Evolutionary conservation across 75 land plant genomes (phyloP).

Genomic region (Adiantum capillusveneris): DNA sequence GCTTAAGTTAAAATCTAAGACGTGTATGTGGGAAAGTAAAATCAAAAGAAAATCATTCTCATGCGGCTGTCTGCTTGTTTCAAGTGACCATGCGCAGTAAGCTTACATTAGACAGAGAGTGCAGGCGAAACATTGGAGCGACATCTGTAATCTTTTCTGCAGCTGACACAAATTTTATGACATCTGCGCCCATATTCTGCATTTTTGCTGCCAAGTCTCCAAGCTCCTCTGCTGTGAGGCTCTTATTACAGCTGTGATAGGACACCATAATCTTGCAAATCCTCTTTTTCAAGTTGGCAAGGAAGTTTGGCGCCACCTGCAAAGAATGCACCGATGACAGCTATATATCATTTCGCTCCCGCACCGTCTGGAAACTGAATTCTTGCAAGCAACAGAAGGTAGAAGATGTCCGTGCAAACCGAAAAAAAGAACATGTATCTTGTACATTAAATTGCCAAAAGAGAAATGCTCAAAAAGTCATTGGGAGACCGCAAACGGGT

Average conservation of each 20-base stretch:
- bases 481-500: neutral
- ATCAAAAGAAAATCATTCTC: no score
- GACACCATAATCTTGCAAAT: conserved; percentile 55
- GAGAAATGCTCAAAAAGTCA: neutral
- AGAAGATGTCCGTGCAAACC: no score
- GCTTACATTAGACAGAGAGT: conserved; percentile 22
- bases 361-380: no score
- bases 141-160: conserved; percentile 38
- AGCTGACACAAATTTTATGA: conserved; percentile 46
- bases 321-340: conserved; percentile 2
- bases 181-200: conserved; percentile 64
- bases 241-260: conserved; percentile 35
- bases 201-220: conserved; percentile 28
- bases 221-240: conserved; percentile 44
- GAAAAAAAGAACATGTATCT: neutral
- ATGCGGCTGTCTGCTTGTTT: no score
- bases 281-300: neutral
- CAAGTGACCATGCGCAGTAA: no score
- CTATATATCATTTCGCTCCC: no score
- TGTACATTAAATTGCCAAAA: no score
- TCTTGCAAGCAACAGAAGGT: no score
- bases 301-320: conserved; percentile 7
- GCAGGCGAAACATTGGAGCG: conserved; percentile 26
- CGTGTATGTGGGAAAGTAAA: no score
- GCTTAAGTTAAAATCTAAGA: no score